Evolutionary conservation across 1,284 basidiomycete species (phyloP), one percentile per base, ranked within the genome.

Genomic region (Papiliotrema flavescens): DNA sequence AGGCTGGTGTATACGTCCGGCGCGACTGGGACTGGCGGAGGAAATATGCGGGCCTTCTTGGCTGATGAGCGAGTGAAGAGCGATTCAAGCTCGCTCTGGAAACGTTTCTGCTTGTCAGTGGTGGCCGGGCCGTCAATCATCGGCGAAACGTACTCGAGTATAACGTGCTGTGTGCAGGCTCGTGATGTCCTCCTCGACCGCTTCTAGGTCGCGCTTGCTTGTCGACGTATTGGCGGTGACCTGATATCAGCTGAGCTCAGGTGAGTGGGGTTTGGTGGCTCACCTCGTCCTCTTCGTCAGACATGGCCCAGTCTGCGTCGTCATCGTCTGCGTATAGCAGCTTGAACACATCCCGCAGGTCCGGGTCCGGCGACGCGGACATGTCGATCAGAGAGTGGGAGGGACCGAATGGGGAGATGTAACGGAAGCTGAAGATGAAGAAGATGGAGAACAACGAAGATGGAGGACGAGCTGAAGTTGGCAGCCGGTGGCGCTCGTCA

Each of bases 281-380:
- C 20, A 40, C 24, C 15, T 24, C 46, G 43, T 46, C 51, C 15
- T 54, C 32, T 28, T 50, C 49, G 28, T 55, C 57, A 4, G 45
- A 47, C 17, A 47, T 23, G 3, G 49, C 53, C 56, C 51, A 55
- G 36, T 54, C 58, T n/a, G 55, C 57, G 15, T 54, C 32, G 14
- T 60, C 58, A 8, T 60, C 60, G 13, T 57, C 63, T 22, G 28
- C 53, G 50, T 67, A 69, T 17, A 69, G 43, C 5, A 64, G 45
- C 23, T 44, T 49, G 48, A 69, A 69, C 32, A 65, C 64, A 44
- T 69, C 67, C 13, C 60, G 52, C 9, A 69, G 62, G 37, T 69
- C 66, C 17, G 48, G 35, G 24, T 65, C 65, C 7, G 26, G 24
- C 24, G 13, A 11, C 11, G 15, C 23, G 15, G 37, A 41, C 37